Conservation (phyloP, 352 stramenopile genomes). For the Globisporangium carolinianum region DNA sequence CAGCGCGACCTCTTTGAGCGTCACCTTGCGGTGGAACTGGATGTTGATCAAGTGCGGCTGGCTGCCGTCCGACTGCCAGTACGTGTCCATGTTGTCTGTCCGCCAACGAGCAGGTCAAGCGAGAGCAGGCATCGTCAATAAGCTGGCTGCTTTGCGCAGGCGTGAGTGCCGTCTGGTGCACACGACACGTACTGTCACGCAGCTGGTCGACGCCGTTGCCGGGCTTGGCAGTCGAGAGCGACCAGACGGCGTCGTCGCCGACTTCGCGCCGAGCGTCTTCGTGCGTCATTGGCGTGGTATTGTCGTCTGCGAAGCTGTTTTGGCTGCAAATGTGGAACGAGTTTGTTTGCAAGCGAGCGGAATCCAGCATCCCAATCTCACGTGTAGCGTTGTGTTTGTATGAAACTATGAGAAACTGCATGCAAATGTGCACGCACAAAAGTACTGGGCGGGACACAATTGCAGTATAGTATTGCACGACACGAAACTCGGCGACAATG, state of each 20-base stretch:
- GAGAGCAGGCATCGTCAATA: no score
- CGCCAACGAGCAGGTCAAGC: no score
- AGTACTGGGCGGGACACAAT: constrained; percentile 8
- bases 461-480: neutral
- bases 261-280: constrained; percentile 47
- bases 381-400: neutral
- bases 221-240: constrained; percentile 94
- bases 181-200: constrained; percentile 72
- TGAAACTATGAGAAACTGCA: neutral
- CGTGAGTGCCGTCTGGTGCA: no score
- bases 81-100: constrained; percentile 92
- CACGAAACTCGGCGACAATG: neutral
- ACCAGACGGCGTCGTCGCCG: constrained; percentile 91
- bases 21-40: constrained; percentile 94
- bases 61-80: constrained; percentile 94
- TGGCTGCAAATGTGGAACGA: no score
- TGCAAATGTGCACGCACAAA: neutral
- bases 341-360: neutral
- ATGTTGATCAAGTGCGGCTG: constrained; percentile 98
- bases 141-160: no score
- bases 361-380: neutral
- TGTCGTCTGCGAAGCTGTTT: neutral
- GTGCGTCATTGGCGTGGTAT: neutral
- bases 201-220: constrained; percentile 97
- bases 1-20: constrained; percentile 91